Conservation (phyloP, 345 rosid species). For the Citrus glauca region DNA sequence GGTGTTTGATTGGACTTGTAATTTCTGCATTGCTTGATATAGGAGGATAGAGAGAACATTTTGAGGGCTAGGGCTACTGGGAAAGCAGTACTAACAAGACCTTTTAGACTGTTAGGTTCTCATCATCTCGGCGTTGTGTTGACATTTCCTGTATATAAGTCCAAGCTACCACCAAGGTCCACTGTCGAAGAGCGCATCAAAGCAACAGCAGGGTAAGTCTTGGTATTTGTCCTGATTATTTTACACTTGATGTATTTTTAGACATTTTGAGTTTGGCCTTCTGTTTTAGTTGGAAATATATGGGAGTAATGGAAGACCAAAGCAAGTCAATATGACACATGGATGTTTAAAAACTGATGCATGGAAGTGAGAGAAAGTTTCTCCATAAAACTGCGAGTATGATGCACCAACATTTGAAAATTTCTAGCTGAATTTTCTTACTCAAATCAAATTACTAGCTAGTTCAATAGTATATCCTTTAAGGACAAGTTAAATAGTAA, state of each 20-base stretch:
- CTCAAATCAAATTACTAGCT: neutral
- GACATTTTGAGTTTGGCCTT: neutral
- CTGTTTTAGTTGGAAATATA: neutral
- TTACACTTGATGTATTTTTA: neutral
- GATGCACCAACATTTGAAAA: neutral
- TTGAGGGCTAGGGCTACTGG: constrained; percentile 87
- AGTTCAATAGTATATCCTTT: neutral
- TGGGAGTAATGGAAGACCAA: neutral
- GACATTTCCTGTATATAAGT: constrained; percentile 96
- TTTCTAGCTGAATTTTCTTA: neutral
- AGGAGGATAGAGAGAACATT: constrained; percentile 97
- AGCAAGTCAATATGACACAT: neutral
- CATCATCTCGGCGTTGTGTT: constrained; percentile 97
- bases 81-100: constrained; percentile 91
- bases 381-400: neutral
- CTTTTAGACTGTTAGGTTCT: constrained; percentile 83
- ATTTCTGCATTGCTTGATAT: constrained; percentile 14
- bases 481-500: too few species aligned
- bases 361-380: neutral
- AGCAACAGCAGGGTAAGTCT: constrained; percentile 83
- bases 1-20: constrained; percentile 6
- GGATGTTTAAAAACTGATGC: neutral
- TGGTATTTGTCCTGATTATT: neutral
- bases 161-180: constrained; percentile 66
- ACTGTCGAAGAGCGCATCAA: constrained; percentile 63